Evolutionary conservation across 73 alveolate species (phyloP).

Genomic region (Paramecium caudatum): DNA sequence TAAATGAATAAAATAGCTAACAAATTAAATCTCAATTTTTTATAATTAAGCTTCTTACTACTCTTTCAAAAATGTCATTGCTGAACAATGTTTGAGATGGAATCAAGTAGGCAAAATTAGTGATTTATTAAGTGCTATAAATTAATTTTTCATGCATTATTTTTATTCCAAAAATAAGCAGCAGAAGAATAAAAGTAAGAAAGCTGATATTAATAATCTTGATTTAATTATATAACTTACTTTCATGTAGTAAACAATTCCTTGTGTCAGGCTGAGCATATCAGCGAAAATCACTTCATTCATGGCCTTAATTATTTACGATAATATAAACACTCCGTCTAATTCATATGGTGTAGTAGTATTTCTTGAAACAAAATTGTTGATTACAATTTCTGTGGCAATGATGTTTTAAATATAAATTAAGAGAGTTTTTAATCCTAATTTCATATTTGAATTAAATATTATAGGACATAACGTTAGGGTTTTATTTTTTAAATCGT

Average conservation of each 20-base stretch:
- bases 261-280: neutral
- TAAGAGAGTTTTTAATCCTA: slow-evolving; percentile 2
- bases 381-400: slow-evolving; percentile 31
- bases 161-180: neutral
- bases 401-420: neutral
- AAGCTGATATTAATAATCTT: neutral
- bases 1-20: neutral
- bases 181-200: neutral
- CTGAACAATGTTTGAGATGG: neutral
- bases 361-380: neutral
- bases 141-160: neutral
- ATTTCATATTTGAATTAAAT: slow-evolving; percentile 23
- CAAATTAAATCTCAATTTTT: neutral
- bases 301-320: neutral
- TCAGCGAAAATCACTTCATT: neutral
- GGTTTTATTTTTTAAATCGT: neutral
- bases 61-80: slow-evolving; percentile 39
- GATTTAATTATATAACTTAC: neutral
- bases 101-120: neutral
- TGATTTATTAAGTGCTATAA: neutral
- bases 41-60: neutral
- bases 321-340: slow-evolving; percentile 38
- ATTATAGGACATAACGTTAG: neutral
- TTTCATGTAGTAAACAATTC: neutral
- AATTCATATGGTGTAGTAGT: neutral